Percentiles rank a stretch among this genome's conserved stretches.
Conservation (phyloP, 2,329 filamentous ascomycete genomes). For the Penicillium sp. region DNA sequence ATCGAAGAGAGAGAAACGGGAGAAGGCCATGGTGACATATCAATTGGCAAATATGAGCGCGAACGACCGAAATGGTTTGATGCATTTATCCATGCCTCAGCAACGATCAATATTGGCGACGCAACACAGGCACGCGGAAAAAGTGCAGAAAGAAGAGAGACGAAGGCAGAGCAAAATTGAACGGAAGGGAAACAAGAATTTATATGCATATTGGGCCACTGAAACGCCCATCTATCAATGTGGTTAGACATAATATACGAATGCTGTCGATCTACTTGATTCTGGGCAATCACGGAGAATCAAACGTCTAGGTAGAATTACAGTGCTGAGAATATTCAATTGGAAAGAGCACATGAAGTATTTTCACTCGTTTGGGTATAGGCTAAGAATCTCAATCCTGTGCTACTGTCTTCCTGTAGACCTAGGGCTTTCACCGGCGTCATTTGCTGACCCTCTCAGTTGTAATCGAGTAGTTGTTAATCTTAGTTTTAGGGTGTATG, state of each 20-base stretch:
- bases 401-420: too few species aligned
- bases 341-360: too few species aligned
- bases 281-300: too few species aligned
- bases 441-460: too few species aligned
- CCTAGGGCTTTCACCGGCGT: too few species aligned
- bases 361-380: too few species aligned
- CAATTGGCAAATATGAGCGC: slow-evolving; percentile 4
- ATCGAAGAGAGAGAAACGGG: slow-evolving; percentile 1
- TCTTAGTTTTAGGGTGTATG: too few species aligned
- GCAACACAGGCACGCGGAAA: slow-evolving; percentile 5
- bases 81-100: slow-evolving; percentile 7
- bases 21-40: slow-evolving; percentile 4
- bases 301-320: too few species aligned
- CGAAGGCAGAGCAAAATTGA: slow-evolving; percentile 7
- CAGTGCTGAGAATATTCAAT: too few species aligned
- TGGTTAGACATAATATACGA: background rate
- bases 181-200: slow-evolving; percentile 12
- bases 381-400: too few species aligned
- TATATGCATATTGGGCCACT: slow-evolving; percentile 13
- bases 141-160: slow-evolving; percentile 7
- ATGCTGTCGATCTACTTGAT: background rate
- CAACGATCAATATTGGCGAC: slow-evolving; percentile 7
- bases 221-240: slow-evolving; percentile 11
- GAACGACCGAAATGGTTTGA: slow-evolving; percentile 4
- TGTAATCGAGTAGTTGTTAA: too few species aligned